A percentile compares a stretch with the other conserved stretches of the same genome.
These are phyloP conservation scores for Pichia sp. DNA, from an alignment of 1,139 yeast species.

Conservation along the genomic window DNA sequence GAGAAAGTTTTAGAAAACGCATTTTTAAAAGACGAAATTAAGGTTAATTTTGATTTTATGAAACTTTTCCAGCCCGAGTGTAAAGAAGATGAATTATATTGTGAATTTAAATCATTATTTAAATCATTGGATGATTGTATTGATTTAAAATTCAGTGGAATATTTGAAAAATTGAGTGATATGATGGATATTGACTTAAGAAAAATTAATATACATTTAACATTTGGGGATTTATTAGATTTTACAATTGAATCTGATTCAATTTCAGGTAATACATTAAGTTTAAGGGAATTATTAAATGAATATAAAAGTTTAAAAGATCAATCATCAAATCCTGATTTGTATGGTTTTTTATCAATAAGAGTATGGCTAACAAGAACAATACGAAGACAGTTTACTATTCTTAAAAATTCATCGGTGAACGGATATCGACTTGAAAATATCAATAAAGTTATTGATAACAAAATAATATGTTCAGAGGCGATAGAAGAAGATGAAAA, in stretches of 20 bases:
- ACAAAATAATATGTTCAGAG: background rate
- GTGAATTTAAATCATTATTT: slow-evolving; percentile 16
- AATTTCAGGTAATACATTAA: slow-evolving; percentile 31
- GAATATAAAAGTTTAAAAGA: slow-evolving; percentile 30
- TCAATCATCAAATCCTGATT: slow-evolving; percentile 13
- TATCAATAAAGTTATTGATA: background rate
- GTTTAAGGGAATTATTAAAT: slow-evolving; percentile 33
- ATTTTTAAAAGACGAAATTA: slow-evolving; percentile 6
- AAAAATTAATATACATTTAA: slow-evolving; percentile 18
- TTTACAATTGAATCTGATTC: slow-evolving; percentile 39
- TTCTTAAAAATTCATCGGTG: slow-evolving; percentile 1
- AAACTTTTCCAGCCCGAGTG: slow-evolving; percentile 20
- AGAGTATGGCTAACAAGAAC: slow-evolving; percentile 8
- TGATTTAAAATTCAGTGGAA: slow-evolving; percentile 18
- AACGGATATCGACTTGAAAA: slow-evolving; percentile 9
- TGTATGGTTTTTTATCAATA: slow-evolving; percentile 9
- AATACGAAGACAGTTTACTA: slow-evolving; percentile 1
- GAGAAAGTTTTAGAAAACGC: background rate
- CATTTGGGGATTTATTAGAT: slow-evolving; percentile 32
- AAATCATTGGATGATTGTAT: slow-evolving; percentile 23
- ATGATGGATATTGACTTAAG: background rate
- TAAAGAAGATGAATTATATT: slow-evolving; percentile 23
- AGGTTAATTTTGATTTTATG: slow-evolving; percentile 18
- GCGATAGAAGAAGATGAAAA: background rate
- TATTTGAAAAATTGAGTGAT: slow-evolving; percentile 28